Evolutionary conservation across 169 alveolate species (phyloP).

Genomic region (Neospora caninum): DNA sequence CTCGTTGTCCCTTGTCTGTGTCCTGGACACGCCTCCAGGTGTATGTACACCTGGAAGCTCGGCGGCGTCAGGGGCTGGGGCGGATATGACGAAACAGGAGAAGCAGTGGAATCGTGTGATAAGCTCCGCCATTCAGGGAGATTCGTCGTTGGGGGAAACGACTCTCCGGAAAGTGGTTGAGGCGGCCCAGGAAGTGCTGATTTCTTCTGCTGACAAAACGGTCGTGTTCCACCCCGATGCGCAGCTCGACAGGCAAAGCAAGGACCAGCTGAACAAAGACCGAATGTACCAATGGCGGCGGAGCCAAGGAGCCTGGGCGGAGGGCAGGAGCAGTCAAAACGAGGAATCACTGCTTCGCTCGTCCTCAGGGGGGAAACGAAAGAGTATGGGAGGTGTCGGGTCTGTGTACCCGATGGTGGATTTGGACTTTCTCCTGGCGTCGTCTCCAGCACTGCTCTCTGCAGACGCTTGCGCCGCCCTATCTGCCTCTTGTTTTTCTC

Average conservation of each 20-base stretch:
- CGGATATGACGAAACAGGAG: not conserved
- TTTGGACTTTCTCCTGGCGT: not conserved
- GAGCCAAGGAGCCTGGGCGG: not conserved
- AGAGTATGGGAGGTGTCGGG: not conserved
- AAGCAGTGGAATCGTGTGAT: not conserved
- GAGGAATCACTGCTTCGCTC: not conserved
- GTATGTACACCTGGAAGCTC: not conserved
- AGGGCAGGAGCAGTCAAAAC: not conserved
- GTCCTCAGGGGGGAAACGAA: not conserved
- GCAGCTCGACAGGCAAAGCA: not conserved
- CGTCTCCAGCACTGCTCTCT: not conserved
- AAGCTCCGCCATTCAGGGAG: not conserved
- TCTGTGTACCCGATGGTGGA: not conserved
- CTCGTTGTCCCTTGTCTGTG: not conserved
- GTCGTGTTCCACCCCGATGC: not conserved
- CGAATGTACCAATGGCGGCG: not conserved
- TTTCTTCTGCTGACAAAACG: not conserved
- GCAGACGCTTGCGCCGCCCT: conserved; percentile 28
- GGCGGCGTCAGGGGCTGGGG: not conserved
- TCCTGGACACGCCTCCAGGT: conserved; percentile 14
- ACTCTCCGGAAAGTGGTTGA: not conserved
- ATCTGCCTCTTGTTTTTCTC: not conserved
- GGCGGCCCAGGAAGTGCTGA: not conserved
- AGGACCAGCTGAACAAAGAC: not conserved
- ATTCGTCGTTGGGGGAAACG: not conserved